phyloP scores from a whole-genome alignment of 2,329 filamentous ascomycete genomes.

The Aspergillus sp. region DNA sequence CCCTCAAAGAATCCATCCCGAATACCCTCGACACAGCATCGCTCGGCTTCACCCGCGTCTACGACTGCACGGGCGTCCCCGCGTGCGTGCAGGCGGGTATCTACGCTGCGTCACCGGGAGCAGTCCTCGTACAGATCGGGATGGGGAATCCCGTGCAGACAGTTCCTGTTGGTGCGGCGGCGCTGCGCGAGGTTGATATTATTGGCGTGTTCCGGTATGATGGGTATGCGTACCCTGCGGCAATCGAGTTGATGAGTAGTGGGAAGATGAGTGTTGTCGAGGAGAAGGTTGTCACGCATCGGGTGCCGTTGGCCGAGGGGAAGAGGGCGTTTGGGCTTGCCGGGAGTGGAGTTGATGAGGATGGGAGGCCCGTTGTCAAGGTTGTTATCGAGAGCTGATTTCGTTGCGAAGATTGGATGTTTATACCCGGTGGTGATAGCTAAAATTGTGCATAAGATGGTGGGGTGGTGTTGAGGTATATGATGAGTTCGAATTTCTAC shows the following conservation, averaged over 20 bases:
- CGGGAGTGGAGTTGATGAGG: slow-evolving; percentile 55
- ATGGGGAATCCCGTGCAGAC: slow-evolving; percentile 62
- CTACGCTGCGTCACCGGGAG: slow-evolving; percentile 53
- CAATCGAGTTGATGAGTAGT: slow-evolving; percentile 57
- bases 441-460: background rate
- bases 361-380: slow-evolving; percentile 58
- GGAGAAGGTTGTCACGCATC: slow-evolving; percentile 59
- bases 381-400: slow-evolving; percentile 50
- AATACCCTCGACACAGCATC: slow-evolving; percentile 21
- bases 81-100: slow-evolving; percentile 52
- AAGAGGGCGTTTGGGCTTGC: slow-evolving; percentile 58
- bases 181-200: slow-evolving; percentile 60
- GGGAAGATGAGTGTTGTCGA: slow-evolving; percentile 54
- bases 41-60: slow-evolving; percentile 48
- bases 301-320: slow-evolving; percentile 52
- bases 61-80: slow-evolving; percentile 52
- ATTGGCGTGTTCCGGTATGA: slow-evolving; percentile 63
- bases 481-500: background rate
- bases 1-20: slow-evolving; percentile 27
- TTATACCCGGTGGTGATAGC: background rate
- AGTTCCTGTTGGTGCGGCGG: slow-evolving; percentile 58
- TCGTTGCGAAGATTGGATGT: background rate
- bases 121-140: slow-evolving; percentile 59
- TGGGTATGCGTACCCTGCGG: slow-evolving; percentile 57
- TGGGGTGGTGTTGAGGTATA: background rate